A percentile compares a stretch with the other conserved stretches of the same genome.
phyloP scores from a whole-genome alignment of 441 rosid genomes.

The Manihot esculenta region DNA sequence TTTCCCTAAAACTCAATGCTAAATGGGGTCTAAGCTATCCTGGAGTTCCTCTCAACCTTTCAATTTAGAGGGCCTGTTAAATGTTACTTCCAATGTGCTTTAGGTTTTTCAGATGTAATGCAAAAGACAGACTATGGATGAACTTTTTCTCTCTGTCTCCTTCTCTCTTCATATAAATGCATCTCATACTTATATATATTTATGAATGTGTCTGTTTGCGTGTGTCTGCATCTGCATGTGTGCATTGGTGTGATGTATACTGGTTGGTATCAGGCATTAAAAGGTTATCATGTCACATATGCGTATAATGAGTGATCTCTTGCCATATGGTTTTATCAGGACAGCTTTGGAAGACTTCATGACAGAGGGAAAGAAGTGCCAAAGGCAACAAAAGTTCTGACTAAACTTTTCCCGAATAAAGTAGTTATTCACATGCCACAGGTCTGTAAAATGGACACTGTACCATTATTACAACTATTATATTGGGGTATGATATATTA shows the following conservation, averaged over 20 bases:
- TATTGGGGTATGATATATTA: slow-evolving; percentile 11
- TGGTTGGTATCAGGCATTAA: neutral
- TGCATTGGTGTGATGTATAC: neutral
- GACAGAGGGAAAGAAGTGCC: slow-evolving; percentile 82
- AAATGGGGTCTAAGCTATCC: neutral
- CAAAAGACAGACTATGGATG: neutral
- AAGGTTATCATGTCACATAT: neutral
- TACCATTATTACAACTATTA: neutral
- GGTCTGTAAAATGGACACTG: slow-evolving; percentile 32
- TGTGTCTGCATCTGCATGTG: too few species aligned
- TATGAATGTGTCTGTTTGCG: too few species aligned
- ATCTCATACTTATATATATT: neutral
- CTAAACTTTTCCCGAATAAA: slow-evolving; percentile 79
- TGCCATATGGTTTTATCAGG: slow-evolving; percentile 44
- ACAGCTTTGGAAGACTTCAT: slow-evolving; percentile 74
- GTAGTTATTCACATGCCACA: slow-evolving; percentile 78
- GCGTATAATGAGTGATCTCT: slow-evolving; percentile 19
- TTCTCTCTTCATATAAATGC: too few species aligned
- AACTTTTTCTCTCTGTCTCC: neutral
- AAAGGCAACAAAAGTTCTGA: slow-evolving; percentile 60
- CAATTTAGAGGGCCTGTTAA: neutral
- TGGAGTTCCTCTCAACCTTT: neutral
- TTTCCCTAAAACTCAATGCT: too few species aligned
- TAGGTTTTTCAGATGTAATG: neutral
- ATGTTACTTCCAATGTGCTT: neutral